Evolutionary conservation across 768 basidiomycete species (phyloP).

Genomic region (Macrolepiota dolichaula): DNA sequence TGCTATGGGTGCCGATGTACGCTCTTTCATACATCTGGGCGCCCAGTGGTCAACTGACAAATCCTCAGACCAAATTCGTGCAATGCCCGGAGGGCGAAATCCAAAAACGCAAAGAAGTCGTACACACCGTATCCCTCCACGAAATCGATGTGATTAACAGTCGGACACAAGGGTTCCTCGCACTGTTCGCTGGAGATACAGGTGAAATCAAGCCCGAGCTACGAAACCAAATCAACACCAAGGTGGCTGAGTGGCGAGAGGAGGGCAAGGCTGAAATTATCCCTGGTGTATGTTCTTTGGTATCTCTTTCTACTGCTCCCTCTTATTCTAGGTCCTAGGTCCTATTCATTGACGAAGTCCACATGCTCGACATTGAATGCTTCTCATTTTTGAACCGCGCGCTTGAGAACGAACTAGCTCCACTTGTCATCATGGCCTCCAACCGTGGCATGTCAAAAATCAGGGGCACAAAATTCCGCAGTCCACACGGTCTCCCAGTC

Average conservation of each 20-base stretch:
- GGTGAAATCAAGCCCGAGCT: constrained; percentile 98
- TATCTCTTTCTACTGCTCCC: not conserved
- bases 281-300: constrained; percentile 68
- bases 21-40: constrained; percentile 26
- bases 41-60: constrained; percentile 7
- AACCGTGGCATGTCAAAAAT: constrained; percentile 95
- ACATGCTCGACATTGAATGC: constrained; percentile 99
- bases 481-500: constrained; percentile 92
- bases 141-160: constrained; percentile 99
- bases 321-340: constrained; percentile 48
- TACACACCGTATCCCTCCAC: constrained; percentile 95
- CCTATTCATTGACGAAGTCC: constrained; percentile 98
- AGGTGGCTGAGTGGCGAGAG: constrained; percentile 97
- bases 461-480: constrained; percentile 90
- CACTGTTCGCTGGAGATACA: constrained; percentile 92
- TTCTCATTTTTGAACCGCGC: constrained; percentile 98
- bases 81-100: constrained; percentile 98
- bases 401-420: constrained; percentile 88
- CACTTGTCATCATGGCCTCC: constrained; percentile 97
- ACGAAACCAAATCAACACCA: constrained; percentile 93
- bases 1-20: constrained; percentile 97
- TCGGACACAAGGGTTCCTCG: constrained; percentile 96
- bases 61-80: constrained; percentile 87
- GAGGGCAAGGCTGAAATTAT: constrained; percentile 98
- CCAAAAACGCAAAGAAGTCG: constrained; percentile 95